A percentile compares a stretch with the other conserved stretches of the same genome.
Evolutionary conservation across 192 early-diverging fungal genomes (phyloP).

Genomic region (Phycomyces blakesleeanus): DNA sequence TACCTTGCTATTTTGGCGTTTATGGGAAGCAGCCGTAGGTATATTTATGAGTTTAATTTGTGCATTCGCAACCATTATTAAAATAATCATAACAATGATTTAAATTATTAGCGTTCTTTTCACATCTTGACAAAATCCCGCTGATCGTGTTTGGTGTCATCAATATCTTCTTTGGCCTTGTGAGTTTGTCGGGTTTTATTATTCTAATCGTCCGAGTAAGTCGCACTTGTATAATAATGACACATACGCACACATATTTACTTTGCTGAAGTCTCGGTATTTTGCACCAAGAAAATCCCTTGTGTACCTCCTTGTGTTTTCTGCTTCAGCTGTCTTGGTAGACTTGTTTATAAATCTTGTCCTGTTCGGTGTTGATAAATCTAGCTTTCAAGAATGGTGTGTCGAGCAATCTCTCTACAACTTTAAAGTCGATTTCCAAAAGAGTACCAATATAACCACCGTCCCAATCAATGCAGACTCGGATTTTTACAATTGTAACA

Average conservation of each 20-base stretch:
- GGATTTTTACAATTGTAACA: slow-evolving; percentile 14
- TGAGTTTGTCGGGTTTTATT: slow-evolving; percentile 1
- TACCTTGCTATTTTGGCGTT: slow-evolving; percentile 19
- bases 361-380: slow-evolving; percentile 6
- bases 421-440: neutral
- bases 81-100: too few relatives aligned
- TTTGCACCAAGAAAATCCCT: neutral
- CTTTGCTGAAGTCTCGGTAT: neutral
- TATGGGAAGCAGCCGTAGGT: slow-evolving; percentile 24
- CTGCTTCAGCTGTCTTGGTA: neutral
- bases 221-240: neutral
- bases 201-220: slow-evolving; percentile 4
- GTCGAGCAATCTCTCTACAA: neutral
- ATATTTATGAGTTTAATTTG: neutral
- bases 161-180: slow-evolving; percentile 22
- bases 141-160: slow-evolving; percentile 25
- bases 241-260: neutral
- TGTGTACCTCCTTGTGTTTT: neutral
- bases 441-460: neutral
- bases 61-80: neutral
- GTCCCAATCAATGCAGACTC: neutral
- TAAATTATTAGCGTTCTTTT: slow-evolving; percentile 16
- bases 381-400: slow-evolving; percentile 9
- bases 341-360: slow-evolving; percentile 14
- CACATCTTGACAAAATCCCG: slow-evolving; percentile 12